Evolutionary conservation across 1,284 basidiomycete species (phyloP), one percentile per base, ranked within the genome.

Genomic region (Ganoderma sinense): DNA sequence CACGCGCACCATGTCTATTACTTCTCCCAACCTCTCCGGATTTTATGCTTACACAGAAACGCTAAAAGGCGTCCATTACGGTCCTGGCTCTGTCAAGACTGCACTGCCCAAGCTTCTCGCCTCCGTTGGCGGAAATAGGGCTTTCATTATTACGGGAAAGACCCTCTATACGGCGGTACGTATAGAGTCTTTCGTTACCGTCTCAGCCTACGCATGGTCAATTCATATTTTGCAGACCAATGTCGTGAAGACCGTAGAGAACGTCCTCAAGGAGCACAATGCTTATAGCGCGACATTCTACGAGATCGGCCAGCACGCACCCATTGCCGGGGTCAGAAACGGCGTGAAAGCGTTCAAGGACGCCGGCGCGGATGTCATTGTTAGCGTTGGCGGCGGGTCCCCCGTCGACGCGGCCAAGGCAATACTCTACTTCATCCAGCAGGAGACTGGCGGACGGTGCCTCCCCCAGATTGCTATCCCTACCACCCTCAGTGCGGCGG

Each of bases 401-500:
- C 93, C 94, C 14, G 84, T 94, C 69, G 94, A 95, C 78, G 92
- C 91, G 3, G 83, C 91, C 39, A 94, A 94, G 76, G 88, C 88
- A 0, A 91, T 94, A 48, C 78, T 91, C 16, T 90, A 89, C 78
- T 84, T 86, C 68, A 81, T 89, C 45, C 88, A 90, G 70, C 80
- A 91, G 74, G 86, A 89, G 70, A 80, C 73, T 3, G 88, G 87
- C n/a, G 86, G 85, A 2, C 68, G 84, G 75, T 75, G 83, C 81
- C 66, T 84, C 75, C 75, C 71, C 41, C 88, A 91, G 74, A 90
- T 96, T 68, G 91, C 93, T 5, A 89, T 95, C 64, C 94, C 94
- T 0, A 96, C 94, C 2, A 95, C 94, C 7, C 81, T 95, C 40
- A 93, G 91, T 72, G 93, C 93, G 1, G 94, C 94, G 0, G 94